These are phyloP conservation scores for Claviceps monticola DNA, from an alignment of 2,329 filamentous ascomycete genomes.

Conservation along the genomic window DNA sequence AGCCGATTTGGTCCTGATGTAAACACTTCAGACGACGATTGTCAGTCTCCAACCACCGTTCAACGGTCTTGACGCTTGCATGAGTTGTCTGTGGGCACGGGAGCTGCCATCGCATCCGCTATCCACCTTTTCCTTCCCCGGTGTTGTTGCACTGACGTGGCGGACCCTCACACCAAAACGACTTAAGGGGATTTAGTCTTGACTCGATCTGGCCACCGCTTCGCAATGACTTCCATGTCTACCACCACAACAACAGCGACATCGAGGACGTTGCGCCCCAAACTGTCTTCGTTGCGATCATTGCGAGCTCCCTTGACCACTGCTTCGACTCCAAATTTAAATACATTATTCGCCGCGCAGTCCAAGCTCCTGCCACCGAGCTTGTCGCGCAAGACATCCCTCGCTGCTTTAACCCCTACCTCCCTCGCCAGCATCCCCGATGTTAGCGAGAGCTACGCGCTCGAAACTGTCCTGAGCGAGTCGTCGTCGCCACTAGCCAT, in stretches of 20 bases:
- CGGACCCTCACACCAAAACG: not conserved
- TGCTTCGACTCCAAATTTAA: slow-evolving; percentile 46
- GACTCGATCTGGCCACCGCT: slow-evolving; percentile 5
- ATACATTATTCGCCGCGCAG: slow-evolving; percentile 34
- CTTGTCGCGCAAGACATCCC: slow-evolving; percentile 55
- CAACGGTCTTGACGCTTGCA: not conserved
- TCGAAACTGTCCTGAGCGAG: slow-evolving; percentile 35
- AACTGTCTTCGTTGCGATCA: slow-evolving; percentile 18
- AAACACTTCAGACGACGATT: not conserved
- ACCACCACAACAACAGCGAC: slow-evolving; percentile 7
- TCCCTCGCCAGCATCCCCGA: slow-evolving; percentile 53
- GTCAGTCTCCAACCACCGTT: not conserved
- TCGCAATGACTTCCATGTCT: slow-evolving; percentile 11
- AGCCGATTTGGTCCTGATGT: not conserved
- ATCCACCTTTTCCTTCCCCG: slow-evolving; percentile 1
- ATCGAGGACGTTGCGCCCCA: slow-evolving; percentile 10
- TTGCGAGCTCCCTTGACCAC: slow-evolving; percentile 33
- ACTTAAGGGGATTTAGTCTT: not conserved
- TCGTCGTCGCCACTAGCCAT: slow-evolving; percentile 19
- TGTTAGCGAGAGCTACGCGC: slow-evolving; percentile 49
- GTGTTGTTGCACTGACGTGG: not conserved
- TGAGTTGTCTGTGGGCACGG: not conserved
- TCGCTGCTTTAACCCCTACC: slow-evolving; percentile 52
- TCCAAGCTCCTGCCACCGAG: slow-evolving; percentile 31
- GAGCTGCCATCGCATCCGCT: slow-evolving; percentile 1